Evolutionary conservation across 805 yeast species (phyloP), one percentile per base, ranked within the genome.

Genomic region (Zygosaccharomyces rouxii): DNA sequence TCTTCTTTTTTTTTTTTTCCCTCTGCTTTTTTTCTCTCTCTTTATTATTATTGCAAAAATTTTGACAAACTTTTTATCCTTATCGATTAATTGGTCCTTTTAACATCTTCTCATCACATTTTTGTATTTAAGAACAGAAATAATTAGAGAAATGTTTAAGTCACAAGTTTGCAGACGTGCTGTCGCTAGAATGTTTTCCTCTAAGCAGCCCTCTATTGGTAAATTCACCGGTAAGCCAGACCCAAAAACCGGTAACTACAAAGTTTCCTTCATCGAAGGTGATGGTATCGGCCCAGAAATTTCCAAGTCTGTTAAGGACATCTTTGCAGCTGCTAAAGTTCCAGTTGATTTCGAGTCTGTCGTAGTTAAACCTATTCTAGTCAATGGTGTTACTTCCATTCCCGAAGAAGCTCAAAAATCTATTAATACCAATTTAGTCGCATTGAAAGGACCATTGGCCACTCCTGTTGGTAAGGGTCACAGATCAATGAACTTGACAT

Each of bases 381-480:
- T 88, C 67, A 84, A 92, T 70, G 97, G 97, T 64, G 84, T 84
- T 71, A 90, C 98, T 59, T 84, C 97, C 50, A 82, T 94, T 61
- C 98, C 98, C 56, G 83, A 84, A 59, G 84, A 82, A 38, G 97
- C 98, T 51, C 88, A 94, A 55, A 89, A 86, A 62, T 86, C 95
- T 40, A 90, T 94, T 73, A 88, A 89, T 78, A 84, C 80, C 73
- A 88, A 92, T 78, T 79, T 84, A 74, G 92, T 94, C 55, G 99
- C 98, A 47, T 80, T 94, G 67, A 94, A 94, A 77, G 99, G 99
- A 59, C 98, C 98, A 26, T 77, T 94, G 65, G 98, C 97, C 48
- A 94, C 99, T 35, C 99, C 99, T 49, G 90, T 92, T 55, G 99
- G 97, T 63, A 92, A 92, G 75, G 99, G 99, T 68, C 98, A 94